These are phyloP conservation scores for Penicillium longicatenatum DNA, from an alignment of 495 filamentous ascomycete genomes.

Conservation along the genomic window DNA sequence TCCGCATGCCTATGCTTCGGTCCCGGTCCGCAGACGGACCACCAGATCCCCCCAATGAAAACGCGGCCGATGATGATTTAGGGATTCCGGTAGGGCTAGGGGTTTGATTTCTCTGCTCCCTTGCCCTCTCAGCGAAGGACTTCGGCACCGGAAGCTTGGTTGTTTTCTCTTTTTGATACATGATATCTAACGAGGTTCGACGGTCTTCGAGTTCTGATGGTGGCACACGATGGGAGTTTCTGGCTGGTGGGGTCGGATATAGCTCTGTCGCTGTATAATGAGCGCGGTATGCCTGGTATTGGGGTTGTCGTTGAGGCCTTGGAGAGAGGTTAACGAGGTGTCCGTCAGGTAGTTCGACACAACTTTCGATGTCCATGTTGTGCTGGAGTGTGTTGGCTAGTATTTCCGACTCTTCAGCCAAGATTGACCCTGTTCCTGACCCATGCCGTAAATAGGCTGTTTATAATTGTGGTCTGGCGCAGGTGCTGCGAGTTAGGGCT, in stretches of 20 bases:
- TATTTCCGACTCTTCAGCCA: constrained; percentile 22
- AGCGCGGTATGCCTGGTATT: constrained; percentile 30
- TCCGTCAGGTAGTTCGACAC: constrained; percentile 35
- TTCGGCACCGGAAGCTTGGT: constrained; percentile 42
- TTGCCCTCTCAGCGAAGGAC: constrained; percentile 20
- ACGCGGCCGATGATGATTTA: constrained; percentile 16
- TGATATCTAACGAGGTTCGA: constrained; percentile 12
- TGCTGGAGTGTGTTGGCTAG: constrained; percentile 1
- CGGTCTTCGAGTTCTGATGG: constrained; percentile 7
- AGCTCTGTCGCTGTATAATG: constrained; percentile 21
- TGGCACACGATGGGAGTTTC: constrained; percentile 3
- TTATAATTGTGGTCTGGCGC: not conserved
- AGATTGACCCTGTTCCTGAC: constrained; percentile 13
- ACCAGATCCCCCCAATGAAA: constrained; percentile 19
- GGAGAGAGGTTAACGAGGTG: constrained; percentile 39
- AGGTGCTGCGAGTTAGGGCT: constrained; percentile 5
- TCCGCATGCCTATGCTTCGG: constrained; percentile 36
- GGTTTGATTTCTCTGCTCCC: constrained; percentile 21
- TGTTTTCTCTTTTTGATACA: constrained; percentile 23
- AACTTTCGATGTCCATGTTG: constrained; percentile 30
- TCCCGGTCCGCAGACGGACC: constrained; percentile 26
- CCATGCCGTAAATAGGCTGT: constrained; percentile 27
- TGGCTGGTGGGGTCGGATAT: constrained; percentile 11
- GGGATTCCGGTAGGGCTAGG: constrained; percentile 26
- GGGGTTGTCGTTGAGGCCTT: constrained; percentile 20